phyloP scores from a whole-genome alignment of 257 asterid genomes.

The Ocimum tenuiflorum region DNA sequence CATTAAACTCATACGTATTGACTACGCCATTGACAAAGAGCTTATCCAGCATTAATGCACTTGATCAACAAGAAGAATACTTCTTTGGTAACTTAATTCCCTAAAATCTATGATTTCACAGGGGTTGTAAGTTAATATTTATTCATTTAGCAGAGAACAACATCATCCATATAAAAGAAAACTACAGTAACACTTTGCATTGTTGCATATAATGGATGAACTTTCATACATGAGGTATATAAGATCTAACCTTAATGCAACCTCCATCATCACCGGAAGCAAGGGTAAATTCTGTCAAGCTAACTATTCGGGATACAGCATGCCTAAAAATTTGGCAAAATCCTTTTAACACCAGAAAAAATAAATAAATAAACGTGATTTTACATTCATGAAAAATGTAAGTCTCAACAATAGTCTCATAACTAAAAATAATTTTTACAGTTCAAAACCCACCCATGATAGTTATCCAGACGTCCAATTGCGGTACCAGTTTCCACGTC shows the following conservation, averaged over 20 bases:
- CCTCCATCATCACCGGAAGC: conserved; percentile 96
- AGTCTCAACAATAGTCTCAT: neutral
- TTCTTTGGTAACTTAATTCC: neutral
- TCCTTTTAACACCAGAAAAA: neutral
- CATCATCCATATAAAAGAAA: neutral
- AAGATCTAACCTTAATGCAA: conserved; percentile 62
- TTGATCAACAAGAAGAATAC: neutral
- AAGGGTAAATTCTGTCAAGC: conserved; percentile 67
- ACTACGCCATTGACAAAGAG: neutral
- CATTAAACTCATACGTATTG: neutral
- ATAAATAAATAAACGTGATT: too few relatives aligned
- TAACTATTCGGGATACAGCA: conserved; percentile 75
- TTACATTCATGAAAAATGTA: neutral
- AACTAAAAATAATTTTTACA: neutral
- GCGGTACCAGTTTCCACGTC: conserved; percentile 79
- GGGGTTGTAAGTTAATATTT: neutral
- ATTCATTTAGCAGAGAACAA: neutral
- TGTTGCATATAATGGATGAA: neutral
- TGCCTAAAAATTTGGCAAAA: conserved; percentile 39
- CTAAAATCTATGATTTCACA: conserved; percentile 1
- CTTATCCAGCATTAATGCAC: neutral
- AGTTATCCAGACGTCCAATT: conserved; percentile 57
- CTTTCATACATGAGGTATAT: neutral
- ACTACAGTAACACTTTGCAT: neutral
- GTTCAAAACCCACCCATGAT: conserved; percentile 61